These are phyloP conservation scores for Colletotrichum aenigma DNA, from an alignment of 2,329 filamentous ascomycete species.

Conservation along the genomic window DNA sequence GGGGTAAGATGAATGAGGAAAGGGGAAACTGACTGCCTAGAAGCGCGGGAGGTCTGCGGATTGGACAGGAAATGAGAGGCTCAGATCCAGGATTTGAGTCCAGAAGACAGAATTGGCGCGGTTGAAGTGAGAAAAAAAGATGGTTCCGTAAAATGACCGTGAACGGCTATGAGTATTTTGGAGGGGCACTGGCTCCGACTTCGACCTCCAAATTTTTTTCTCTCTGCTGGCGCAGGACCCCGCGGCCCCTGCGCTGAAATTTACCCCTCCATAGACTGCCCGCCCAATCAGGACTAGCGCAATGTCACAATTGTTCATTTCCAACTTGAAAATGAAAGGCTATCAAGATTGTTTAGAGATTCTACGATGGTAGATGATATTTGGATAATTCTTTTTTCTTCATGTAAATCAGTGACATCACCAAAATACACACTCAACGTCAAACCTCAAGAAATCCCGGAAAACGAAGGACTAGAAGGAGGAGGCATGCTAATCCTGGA, in stretches of 20 bases:
- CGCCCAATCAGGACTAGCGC: background rate
- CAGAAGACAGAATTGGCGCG: background rate
- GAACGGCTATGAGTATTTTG: constrained; percentile 8
- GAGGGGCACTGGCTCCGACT: constrained; percentile 18
- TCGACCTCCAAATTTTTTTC: constrained; percentile 21
- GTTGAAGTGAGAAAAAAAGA: background rate
- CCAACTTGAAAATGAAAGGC: background rate
- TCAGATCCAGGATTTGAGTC: background rate
- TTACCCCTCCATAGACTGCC: constrained; percentile 13
- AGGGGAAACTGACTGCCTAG: background rate
- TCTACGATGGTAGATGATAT: background rate
- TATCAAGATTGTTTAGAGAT: background rate
- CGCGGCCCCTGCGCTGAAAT: constrained; percentile 10
- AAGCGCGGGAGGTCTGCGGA: background rate
- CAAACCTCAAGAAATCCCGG: background rate
- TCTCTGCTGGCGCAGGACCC: constrained; percentile 6
- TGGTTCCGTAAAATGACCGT: constrained; percentile 1
- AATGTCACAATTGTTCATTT: background rate
- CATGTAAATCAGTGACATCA: background rate
- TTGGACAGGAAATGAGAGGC: background rate
- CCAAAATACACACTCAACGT: background rate
- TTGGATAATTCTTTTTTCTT: background rate
- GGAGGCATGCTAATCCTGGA: background rate
- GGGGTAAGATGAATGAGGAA: background rate
- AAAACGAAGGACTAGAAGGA: background rate